Conservation (phyloP, 2,329 filamentous ascomycete species). For the Ceratocystis lukuohia region DNA sequence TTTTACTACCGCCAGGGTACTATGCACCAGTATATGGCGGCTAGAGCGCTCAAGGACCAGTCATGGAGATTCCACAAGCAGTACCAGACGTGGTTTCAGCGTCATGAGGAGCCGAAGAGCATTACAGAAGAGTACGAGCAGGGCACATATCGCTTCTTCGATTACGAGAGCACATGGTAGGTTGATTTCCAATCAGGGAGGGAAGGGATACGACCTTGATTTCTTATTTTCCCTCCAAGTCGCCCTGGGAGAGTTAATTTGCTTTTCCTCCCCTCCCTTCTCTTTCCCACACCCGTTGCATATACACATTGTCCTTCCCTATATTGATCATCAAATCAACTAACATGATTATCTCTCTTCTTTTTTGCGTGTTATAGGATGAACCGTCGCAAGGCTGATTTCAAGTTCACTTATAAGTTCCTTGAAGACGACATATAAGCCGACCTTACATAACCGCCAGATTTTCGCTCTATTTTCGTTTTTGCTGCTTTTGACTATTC, state of each 20-base stretch:
- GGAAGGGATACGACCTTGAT: background rate
- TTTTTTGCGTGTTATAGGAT: constrained; percentile 50
- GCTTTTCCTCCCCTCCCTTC: background rate
- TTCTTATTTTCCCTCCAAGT: background rate
- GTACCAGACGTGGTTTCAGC: constrained; percentile 98
- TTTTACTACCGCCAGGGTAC: constrained; percentile 98
- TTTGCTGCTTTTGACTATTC: background rate
- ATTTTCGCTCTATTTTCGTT: background rate
- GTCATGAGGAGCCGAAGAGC: constrained; percentile 94
- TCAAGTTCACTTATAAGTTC: constrained; percentile 97
- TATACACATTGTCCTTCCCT: background rate
- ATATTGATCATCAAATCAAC: constrained; percentile 19
- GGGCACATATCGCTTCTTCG: constrained; percentile 97
- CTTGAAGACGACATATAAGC: constrained; percentile 73
- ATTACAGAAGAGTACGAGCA: constrained; percentile 99
- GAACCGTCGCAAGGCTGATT: constrained; percentile 94
- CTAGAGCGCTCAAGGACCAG: constrained; percentile 93
- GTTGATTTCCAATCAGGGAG: constrained; percentile 26
- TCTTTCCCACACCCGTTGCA: background rate
- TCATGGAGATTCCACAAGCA: constrained; percentile 99
- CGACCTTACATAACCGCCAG: background rate
- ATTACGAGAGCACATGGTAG: constrained; percentile 98
- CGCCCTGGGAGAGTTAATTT: too few relatives aligned
- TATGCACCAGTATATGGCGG: constrained; percentile 88
- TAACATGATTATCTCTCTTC: background rate